Evolutionary conservation across 1,284 basidiomycete species (phyloP).

Genomic region (Apiotrichum montevideense): DNA sequence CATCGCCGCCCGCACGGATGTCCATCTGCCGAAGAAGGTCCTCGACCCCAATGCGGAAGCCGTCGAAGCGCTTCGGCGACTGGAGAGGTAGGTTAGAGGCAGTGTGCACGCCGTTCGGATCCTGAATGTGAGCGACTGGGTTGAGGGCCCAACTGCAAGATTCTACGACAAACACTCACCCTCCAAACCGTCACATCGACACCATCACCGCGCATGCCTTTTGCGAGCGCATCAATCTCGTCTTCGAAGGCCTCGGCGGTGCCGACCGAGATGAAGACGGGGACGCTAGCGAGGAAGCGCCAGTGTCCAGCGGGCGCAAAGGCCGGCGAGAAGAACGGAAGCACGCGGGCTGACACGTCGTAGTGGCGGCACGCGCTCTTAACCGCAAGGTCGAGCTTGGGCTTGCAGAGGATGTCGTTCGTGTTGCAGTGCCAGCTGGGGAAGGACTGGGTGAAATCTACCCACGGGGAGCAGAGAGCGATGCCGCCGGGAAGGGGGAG

Average conservation of each 20-base stretch:
- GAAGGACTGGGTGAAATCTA: slow-evolving; percentile 47
- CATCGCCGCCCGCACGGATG: not conserved
- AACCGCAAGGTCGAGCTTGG: slow-evolving; percentile 7
- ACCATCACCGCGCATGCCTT: slow-evolving; percentile 30
- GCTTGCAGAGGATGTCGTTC: slow-evolving; percentile 14
- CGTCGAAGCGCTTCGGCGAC: not conserved
- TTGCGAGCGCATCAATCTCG: slow-evolving; percentile 25
- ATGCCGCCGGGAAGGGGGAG: slow-evolving; percentile 50
- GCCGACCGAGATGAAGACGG: slow-evolving; percentile 33
- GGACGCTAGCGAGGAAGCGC: slow-evolving; percentile 14
- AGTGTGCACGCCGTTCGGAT: not conserved
- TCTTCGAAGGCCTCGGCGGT: slow-evolving; percentile 32
- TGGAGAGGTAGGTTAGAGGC: not conserved
- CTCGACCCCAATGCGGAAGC: not conserved
- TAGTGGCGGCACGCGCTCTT: slow-evolving; percentile 18
- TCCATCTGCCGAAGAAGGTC: not conserved
- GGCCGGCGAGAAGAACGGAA: slow-evolving; percentile 23
- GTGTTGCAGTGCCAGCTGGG: slow-evolving; percentile 7
- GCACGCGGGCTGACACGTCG: not conserved
- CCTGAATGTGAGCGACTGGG: not conserved
- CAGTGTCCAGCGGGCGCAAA: slow-evolving; percentile 5
- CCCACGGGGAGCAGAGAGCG: slow-evolving; percentile 54
- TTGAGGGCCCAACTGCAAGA: too few relatives aligned
- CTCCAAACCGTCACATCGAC: slow-evolving; percentile 19
- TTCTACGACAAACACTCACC: not conserved